Percentiles rank a stretch among this genome's conserved stretches.
These are phyloP conservation scores for Suillus cothurnatus DNA, from an alignment of 768 basidiomycete species.

Conservation along the genomic window DNA sequence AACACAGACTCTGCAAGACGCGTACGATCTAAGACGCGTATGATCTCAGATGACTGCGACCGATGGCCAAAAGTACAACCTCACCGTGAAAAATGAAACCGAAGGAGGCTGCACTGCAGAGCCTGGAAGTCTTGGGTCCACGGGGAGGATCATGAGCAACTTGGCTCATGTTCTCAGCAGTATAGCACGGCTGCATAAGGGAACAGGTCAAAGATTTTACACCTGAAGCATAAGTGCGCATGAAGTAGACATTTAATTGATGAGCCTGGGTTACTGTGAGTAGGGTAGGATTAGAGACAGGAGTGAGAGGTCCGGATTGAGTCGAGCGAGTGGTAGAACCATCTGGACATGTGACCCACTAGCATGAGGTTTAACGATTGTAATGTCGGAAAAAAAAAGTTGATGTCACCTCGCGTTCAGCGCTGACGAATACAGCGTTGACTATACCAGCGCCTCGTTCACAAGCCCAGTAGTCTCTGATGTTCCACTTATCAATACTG, in stretches of 20 bases:
- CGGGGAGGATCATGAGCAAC: constrained; percentile 31
- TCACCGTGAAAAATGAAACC: constrained; percentile 62
- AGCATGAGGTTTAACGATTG: constrained; percentile 8
- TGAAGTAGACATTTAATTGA: constrained; percentile 54
- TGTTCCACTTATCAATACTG: constrained; percentile 63
- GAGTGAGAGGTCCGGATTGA: constrained; percentile 56
- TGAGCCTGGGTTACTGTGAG: constrained; percentile 68
- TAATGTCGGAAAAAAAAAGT: neutral
- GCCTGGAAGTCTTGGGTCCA: constrained; percentile 41
- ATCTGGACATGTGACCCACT: constrained; percentile 57
- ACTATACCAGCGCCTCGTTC: constrained; percentile 58
- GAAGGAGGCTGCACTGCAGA: constrained; percentile 62
- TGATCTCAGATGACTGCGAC: constrained; percentile 4
- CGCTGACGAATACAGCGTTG: constrained; percentile 61
- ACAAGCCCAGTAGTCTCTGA: constrained; percentile 59
- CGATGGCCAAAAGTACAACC: neutral
- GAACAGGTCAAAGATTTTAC: constrained; percentile 53
- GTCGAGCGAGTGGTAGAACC: constrained; percentile 59
- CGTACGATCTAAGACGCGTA: constrained; percentile 3
- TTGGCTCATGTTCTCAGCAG: constrained; percentile 37
- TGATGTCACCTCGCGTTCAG: constrained; percentile 56
- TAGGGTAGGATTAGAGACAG: constrained; percentile 55
- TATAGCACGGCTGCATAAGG: constrained; percentile 43
- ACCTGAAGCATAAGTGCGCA: constrained; percentile 45
- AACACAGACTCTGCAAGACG: constrained; percentile 51